Percentiles rank a stretch among this genome's conserved stretches.
Conservation (phyloP, 495 filamentous ascomycete genomes). For the Penicillium turbatum region DNA sequence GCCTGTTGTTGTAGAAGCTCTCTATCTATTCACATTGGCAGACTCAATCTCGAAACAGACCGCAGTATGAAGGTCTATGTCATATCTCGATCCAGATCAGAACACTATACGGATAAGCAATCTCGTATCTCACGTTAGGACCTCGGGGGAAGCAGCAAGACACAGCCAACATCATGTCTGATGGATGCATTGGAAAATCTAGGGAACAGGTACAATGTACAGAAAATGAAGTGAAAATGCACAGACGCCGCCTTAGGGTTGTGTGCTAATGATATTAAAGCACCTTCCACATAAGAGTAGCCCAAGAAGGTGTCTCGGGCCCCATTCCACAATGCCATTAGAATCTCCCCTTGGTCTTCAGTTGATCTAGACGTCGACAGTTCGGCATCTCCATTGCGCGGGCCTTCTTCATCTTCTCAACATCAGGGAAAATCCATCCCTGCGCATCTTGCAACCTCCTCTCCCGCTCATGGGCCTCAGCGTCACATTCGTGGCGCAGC, state of each 20-base stretch:
- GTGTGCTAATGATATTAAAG: constrained; percentile 20
- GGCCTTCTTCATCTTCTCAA: constrained; percentile 67
- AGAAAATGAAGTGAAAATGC: constrained; percentile 15
- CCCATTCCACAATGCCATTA: background rate
- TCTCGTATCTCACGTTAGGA: no score
- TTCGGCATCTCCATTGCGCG: constrained; percentile 56
- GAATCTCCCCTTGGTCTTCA: constrained; percentile 32
- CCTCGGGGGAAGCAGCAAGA: background rate
- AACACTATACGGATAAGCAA: background rate
- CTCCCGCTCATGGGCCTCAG: constrained; percentile 58
- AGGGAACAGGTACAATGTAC: constrained; percentile 14
- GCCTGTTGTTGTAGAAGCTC: no score
- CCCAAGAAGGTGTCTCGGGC: background rate
- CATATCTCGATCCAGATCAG: no score
- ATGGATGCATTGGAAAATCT: constrained; percentile 19
- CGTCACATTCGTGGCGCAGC: constrained; percentile 66
- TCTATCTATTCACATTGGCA: no score
- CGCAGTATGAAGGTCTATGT: no score
- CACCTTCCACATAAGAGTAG: background rate
- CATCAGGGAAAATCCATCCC: constrained; percentile 83
- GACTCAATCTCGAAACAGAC: no score
- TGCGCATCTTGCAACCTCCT: constrained; percentile 72
- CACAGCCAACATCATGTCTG: background rate
- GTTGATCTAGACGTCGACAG: constrained; percentile 49
- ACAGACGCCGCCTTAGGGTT: constrained; percentile 21